Conservation (phyloP, 1,284 basidiomycete species). For the Ustilago esculenta region DNA sequence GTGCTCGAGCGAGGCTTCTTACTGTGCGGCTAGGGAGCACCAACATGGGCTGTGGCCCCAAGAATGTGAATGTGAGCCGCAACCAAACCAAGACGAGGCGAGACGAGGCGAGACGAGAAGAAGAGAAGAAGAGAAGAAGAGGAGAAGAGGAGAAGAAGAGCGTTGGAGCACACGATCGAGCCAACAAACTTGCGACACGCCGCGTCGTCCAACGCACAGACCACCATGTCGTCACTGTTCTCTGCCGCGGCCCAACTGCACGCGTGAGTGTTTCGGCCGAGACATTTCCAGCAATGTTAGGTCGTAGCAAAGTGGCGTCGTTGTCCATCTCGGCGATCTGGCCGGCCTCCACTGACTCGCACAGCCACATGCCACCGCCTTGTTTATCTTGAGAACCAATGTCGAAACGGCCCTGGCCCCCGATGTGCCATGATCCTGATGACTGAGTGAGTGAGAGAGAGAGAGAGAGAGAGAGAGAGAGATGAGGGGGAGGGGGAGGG, state of each 20-base stretch:
- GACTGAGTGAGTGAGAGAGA: too few species aligned
- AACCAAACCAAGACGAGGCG: constrained; percentile 33
- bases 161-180: not conserved
- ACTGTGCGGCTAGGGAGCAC: not conserved
- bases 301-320: not conserved
- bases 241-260: constrained; percentile 19
- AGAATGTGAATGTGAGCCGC: too few species aligned
- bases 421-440: too few species aligned
- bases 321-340: constrained; percentile 2
- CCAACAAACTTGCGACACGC: too few species aligned
- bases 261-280: constrained; percentile 1
- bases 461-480: too few species aligned
- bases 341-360: constrained; percentile 11
- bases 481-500: too few species aligned
- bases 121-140: not conserved
- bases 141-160: not conserved
- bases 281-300: constrained; percentile 9
- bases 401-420: too few species aligned
- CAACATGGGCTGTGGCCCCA: not conserved
- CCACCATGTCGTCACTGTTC: not conserved
- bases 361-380: too few species aligned
- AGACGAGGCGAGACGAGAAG: constrained; percentile 2
- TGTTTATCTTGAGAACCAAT: too few species aligned
- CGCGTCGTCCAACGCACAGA: constrained; percentile 7
- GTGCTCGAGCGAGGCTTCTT: constrained; percentile 9